Evolutionary conservation across 164 flowering plant genomes (phyloP), one percentile per base, ranked within the genome.

Genomic region (Liriodendron chinense): DNA sequence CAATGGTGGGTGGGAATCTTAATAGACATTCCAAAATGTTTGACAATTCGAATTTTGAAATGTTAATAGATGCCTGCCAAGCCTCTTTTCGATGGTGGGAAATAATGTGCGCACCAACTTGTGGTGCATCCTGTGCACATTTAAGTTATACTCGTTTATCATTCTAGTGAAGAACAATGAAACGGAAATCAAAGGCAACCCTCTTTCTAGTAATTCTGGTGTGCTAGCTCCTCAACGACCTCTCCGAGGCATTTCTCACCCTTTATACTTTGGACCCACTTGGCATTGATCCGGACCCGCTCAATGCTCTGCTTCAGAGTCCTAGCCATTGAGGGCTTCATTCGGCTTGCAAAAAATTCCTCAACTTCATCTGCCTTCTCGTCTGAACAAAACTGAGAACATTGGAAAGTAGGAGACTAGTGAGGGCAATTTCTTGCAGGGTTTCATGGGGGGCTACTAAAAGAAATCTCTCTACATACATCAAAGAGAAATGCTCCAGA

Each of bases 251-350:
- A 69, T n/a, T 85, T 72, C 79, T 96, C 99, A 16, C 80, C 80
- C 78, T 76, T 82, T 75, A 94, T 71, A 80, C 87, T 88, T 69
- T 87, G 79, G 56, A 90, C 91, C 97, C 98, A 96, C 20, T 83
- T 86, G 7, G 96, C 86, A 62, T 96, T 91, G 68, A 96, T 91
- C 68, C 86, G 84, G 43, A 94, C 88, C 56, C 87, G 83, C 83
- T 96, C 99, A 9, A 96, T 69, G 84, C 99, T 94, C 84, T 96
- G 99, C 89, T 87, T 96, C 89, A 96, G 78, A 25, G 98, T 96
- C 84, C 97, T 91, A 2, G 91, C 83, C 7, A 96, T 88, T 14
- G 87, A 74, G 43, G 97, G 88, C 79, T 80, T 84, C 59, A 72
- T 64, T 0, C 91, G 89, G 75, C 76, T 89, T 48, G 85, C 82